These are phyloP conservation scores for Suhomyces bolitotheri DNA, from an alignment of 1,139 yeast genomes.

Conservation along the genomic window DNA sequence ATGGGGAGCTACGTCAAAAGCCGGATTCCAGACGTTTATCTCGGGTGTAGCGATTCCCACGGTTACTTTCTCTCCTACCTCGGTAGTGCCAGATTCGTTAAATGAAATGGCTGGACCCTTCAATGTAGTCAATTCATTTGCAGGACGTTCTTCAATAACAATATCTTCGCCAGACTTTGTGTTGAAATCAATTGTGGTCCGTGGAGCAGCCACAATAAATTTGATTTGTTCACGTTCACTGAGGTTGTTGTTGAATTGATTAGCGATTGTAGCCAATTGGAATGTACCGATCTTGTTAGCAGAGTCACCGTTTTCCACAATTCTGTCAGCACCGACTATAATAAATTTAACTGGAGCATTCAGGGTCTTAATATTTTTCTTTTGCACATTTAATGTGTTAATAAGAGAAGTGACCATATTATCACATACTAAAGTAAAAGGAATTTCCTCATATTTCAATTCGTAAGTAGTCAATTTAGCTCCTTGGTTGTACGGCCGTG, in stretches of 20 bases:
- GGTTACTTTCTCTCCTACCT: constrained; percentile 45
- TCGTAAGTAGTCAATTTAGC: constrained; percentile 92
- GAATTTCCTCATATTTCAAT: constrained; percentile 78
- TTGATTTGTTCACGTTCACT: constrained; percentile 52
- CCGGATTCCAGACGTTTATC: constrained; percentile 91
- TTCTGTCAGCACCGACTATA: constrained; percentile 98
- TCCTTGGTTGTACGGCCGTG: constrained; percentile 96
- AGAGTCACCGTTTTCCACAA: constrained; percentile 88
- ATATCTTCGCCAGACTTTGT: constrained; percentile 72
- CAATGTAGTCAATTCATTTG: constrained; percentile 72
- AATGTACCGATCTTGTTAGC: constrained; percentile 98
- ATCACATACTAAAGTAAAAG: constrained; percentile 86
- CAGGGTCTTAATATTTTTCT: constrained; percentile 21
- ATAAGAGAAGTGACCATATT: constrained; percentile 86
- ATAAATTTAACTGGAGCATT: constrained; percentile 73
- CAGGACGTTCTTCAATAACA: constrained; percentile 84
- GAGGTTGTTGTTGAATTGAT: constrained; percentile 33
- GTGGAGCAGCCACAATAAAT: constrained; percentile 94
- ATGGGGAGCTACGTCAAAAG: constrained; percentile 91
- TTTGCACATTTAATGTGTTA: constrained; percentile 25
- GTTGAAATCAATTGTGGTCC: constrained; percentile 76
- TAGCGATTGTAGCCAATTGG: constrained; percentile 74
- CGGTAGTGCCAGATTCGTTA: constrained; percentile 21
- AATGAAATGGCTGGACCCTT: constrained; percentile 56
- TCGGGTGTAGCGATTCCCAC: constrained; percentile 89